Percentiles rank a stretch among this genome's conserved stretches.
phyloP scores from a whole-genome alignment of 768 basidiomycete species.

The Leccinum uliginosum region DNA sequence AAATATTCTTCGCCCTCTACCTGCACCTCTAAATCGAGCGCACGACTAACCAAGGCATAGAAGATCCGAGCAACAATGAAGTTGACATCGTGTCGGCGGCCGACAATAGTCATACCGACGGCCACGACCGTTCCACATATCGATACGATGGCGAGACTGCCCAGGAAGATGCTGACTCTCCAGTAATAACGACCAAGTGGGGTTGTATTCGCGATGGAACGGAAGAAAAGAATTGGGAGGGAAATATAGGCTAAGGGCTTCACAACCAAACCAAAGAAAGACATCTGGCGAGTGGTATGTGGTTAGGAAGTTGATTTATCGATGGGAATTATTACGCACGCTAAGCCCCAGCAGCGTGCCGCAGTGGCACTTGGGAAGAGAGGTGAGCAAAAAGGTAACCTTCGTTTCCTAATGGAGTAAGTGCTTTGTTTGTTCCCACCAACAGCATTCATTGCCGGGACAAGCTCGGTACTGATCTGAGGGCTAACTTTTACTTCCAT shows the following conservation, averaged over 20 bases:
- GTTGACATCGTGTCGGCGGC: slow-evolving; percentile 76
- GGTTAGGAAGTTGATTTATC: slow-evolving; percentile 9
- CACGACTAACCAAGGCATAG: slow-evolving; percentile 59
- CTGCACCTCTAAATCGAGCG: slow-evolving; percentile 63
- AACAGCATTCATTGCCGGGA: not conserved
- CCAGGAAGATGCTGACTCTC: slow-evolving; percentile 66
- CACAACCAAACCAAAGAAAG: slow-evolving; percentile 53
- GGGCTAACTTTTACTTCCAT: not conserved
- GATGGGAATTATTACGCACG: slow-evolving; percentile 19
- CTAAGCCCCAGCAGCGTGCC: slow-evolving; percentile 24
- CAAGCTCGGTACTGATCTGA: not conserved
- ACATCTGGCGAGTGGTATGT: slow-evolving; percentile 43
- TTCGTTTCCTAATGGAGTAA: not conserved
- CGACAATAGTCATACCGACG: slow-evolving; percentile 59
- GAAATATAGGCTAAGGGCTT: slow-evolving; percentile 76
- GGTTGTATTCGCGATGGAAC: slow-evolving; percentile 52
- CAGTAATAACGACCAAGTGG: slow-evolving; percentile 67
- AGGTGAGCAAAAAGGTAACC: slow-evolving; percentile 27
- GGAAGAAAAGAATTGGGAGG: slow-evolving; percentile 63
- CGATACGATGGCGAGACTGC: slow-evolving; percentile 65
- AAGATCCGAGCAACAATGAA: slow-evolving; percentile 80
- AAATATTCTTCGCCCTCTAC: slow-evolving; percentile 88
- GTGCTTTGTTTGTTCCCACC: not conserved
- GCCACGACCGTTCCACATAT: slow-evolving; percentile 69
- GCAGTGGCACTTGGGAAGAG: slow-evolving; percentile 23